A percentile compares a stretch with the other conserved stretches of the same genome.
These are phyloP conservation scores for Irpex sp. DNA, from an alignment of 1,284 basidiomycete genomes.

Conservation along the genomic window DNA sequence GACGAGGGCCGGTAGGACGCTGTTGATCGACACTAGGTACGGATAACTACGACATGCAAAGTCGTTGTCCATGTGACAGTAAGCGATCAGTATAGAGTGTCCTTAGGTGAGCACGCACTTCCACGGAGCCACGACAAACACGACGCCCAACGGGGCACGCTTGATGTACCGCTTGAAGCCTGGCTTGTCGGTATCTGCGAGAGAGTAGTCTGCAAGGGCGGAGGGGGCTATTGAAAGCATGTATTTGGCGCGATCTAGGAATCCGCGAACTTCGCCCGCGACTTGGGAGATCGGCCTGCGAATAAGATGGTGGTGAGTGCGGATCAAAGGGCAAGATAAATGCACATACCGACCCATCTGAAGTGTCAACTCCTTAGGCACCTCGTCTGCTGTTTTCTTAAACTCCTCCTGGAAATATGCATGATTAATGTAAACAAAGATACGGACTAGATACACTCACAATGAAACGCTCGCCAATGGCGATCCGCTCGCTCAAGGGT, in stretches of 20 bases:
- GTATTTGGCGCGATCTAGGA: conserved; percentile 85
- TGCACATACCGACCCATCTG: conserved; percentile 81
- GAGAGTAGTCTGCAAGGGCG: conserved; percentile 64
- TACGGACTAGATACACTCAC: conserved; percentile 45
- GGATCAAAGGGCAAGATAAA: not conserved
- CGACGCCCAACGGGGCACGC: conserved; percentile 88
- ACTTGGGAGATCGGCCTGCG: conserved; percentile 82
- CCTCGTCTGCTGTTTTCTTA: conserved; percentile 71
- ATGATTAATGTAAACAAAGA: not conserved
- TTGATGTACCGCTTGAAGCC: conserved; percentile 88
- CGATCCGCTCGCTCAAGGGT: conserved; percentile 77
- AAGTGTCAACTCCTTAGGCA: conserved; percentile 80
- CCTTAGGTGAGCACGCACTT: conserved; percentile 64
- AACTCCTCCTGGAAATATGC: conserved; percentile 71
- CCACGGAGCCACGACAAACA: conserved; percentile 91
- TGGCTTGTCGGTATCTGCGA: conserved; percentile 87
- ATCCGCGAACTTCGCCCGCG: conserved; percentile 85
- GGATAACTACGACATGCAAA: conserved; percentile 76
- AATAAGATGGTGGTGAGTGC: conserved; percentile 6
- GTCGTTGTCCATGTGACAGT: conserved; percentile 8
- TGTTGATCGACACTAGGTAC: conserved; percentile 91
- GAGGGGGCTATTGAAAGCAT: conserved; percentile 74
- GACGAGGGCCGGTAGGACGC: conserved; percentile 89
- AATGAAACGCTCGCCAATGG: conserved; percentile 82
- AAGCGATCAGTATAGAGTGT: not conserved